These are phyloP conservation scores for Erysiphe neolycopersici DNA, from an alignment of 2,329 filamentous ascomycete genomes.

Conservation along the genomic window DNA sequence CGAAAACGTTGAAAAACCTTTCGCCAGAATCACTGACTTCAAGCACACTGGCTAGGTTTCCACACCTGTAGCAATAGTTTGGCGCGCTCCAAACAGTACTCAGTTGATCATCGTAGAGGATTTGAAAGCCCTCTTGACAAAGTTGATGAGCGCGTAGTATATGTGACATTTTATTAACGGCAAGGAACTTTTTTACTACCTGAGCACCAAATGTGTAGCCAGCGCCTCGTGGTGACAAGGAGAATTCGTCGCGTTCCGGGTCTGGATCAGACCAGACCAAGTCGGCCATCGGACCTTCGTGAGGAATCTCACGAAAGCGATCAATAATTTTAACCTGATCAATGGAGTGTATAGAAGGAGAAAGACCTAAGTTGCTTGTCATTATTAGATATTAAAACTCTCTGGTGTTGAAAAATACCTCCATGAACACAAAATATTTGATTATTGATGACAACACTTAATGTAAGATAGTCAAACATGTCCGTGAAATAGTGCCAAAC, in stretches of 20 bases:
- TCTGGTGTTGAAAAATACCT: constrained; percentile 20
- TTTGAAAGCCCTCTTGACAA: constrained; percentile 93
- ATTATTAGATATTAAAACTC: neutral
- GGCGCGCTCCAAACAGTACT: constrained; percentile 97
- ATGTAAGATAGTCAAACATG: constrained; percentile 96
- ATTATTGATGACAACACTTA: constrained; percentile 94
- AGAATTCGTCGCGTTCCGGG: constrained; percentile 92
- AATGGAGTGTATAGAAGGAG: constrained; percentile 83
- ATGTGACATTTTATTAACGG: constrained; percentile 93
- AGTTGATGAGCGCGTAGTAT: constrained; percentile 95
- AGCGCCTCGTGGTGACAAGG: constrained; percentile 70
- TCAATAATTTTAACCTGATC: constrained; percentile 99
- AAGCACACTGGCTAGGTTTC: constrained; percentile 88
- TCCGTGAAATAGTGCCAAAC: constrained; percentile 99
- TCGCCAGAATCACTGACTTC: constrained; percentile 88
- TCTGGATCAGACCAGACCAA: constrained; percentile 97
- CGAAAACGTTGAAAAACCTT: constrained; percentile 92
- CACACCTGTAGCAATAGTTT: constrained; percentile 62
- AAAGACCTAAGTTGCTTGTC: constrained; percentile 29
- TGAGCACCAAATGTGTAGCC: constrained; percentile 96
- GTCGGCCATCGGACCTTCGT: constrained; percentile 98
- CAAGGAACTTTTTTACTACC: constrained; percentile 92
- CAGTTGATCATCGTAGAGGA: constrained; percentile 79
- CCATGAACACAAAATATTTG: constrained; percentile 98
- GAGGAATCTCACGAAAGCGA: constrained; percentile 91